These are phyloP conservation scores for Blastosporella zonata DNA, from an alignment of 1,284 basidiomycete genomes.

Conservation along the genomic window DNA sequence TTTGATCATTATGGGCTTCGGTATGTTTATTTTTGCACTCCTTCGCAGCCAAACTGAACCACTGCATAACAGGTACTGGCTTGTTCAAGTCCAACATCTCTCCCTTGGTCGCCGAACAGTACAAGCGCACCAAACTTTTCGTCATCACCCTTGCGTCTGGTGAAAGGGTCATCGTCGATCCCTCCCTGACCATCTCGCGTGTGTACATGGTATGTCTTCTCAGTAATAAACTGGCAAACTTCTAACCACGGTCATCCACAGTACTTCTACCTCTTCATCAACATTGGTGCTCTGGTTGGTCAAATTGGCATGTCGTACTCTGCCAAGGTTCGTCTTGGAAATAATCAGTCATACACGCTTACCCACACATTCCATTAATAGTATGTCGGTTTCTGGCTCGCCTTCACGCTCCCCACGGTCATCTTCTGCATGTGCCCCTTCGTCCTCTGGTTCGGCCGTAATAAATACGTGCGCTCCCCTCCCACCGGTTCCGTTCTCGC, in stretches of 20 bases:
- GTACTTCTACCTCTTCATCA: constrained; percentile 80
- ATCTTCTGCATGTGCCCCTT: constrained; percentile 67
- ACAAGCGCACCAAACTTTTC: constrained; percentile 54
- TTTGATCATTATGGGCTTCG: constrained; percentile 27
- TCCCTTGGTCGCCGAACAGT: constrained; percentile 52
- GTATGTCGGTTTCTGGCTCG: constrained; percentile 71
- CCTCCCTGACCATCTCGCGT: constrained; percentile 63
- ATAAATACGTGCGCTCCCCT: constrained; percentile 63
- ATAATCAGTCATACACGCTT: not conserved
- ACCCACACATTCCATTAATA: constrained; percentile 13
- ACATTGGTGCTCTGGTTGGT: constrained; percentile 70
- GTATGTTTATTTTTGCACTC: constrained; percentile 21
- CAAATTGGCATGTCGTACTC: constrained; percentile 71
- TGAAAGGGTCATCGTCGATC: constrained; percentile 81
- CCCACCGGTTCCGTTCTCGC: constrained; percentile 75
- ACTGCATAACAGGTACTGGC: constrained; percentile 45
- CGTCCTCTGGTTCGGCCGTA: constrained; percentile 64
- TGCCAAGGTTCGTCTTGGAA: constrained; percentile 51
- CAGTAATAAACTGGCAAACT: not conserved
- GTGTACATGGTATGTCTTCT: constrained; percentile 62
- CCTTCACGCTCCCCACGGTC: constrained; percentile 65
- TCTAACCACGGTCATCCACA: constrained; percentile 22
- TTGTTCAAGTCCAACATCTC: constrained; percentile 82
- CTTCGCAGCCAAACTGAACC: not conserved
- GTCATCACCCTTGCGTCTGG: constrained; percentile 53